Conservation (phyloP, 371 early-diverging fungal genomes). For the Lichtheimia ramosa region DNA sequence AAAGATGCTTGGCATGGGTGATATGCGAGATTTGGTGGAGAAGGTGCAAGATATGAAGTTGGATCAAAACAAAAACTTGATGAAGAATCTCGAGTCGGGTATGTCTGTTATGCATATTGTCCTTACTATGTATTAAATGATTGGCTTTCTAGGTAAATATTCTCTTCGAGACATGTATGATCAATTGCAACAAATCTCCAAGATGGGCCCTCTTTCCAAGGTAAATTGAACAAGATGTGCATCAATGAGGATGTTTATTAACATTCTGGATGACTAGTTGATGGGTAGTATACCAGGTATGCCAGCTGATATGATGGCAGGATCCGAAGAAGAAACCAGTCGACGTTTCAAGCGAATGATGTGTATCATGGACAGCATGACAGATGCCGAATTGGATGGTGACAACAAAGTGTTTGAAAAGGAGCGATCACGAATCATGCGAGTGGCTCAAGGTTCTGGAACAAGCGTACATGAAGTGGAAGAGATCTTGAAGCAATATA, state of each 20-base stretch:
- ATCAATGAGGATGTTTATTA: not conserved
- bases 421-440: conserved; percentile 76
- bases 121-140: not conserved
- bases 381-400: conserved; percentile 89
- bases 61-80: conserved; percentile 84
- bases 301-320: conserved; percentile 77
- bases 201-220: conserved; percentile 95
- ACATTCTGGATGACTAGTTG: conserved; percentile 6
- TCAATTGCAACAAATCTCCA: conserved; percentile 92
- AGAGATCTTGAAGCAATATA: conserved; percentile 83
- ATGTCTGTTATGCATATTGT: conserved; percentile 3
- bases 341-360: conserved; percentile 74
- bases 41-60: conserved; percentile 91
- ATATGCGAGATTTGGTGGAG: conserved; percentile 92
- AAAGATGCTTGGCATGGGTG: conserved; percentile 98
- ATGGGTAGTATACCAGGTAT: conserved; percentile 99
- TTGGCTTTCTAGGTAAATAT: conserved; percentile 56
- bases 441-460: conserved; percentile 95
- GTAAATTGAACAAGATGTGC: conserved; percentile 38
- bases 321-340: conserved; percentile 28
- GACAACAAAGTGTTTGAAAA: conserved; percentile 87
- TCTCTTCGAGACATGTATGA: conserved; percentile 98
- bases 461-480: conserved; percentile 84
- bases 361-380: conserved; percentile 98
- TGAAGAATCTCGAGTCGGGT: conserved; percentile 93